Evolutionary conservation across 257 asterid genomes (phyloP), one percentile per base, ranked within the genome.

Genomic region (Avicennia marina): DNA sequence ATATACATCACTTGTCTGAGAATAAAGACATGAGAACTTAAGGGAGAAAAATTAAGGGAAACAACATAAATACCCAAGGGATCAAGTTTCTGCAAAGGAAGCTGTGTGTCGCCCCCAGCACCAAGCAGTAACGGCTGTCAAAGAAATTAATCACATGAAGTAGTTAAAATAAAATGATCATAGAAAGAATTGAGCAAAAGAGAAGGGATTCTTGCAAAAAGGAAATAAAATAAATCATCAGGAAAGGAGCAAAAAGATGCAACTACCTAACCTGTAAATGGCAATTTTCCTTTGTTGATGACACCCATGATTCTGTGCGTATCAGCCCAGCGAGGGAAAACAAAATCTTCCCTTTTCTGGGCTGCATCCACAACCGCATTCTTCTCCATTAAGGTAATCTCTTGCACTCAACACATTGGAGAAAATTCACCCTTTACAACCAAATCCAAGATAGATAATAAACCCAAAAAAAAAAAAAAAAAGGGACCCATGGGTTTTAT

Each of bases 301-400:
- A 24, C 31, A 34, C 29, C 55, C 64, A 57, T 27, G 61, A 56
- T 57, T 63, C 38, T 11, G 52, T 32, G 57, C 26, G 40, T 18
- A 63, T 67, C 56, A 31, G 20, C 29, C 27, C 34, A 45, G 17
- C 4, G 1, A 64, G 53, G 63, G 72, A 68, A 59, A 64, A 22
- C 25, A 47, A 62, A 58, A 59, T 64, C 75, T 48, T 64, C 34
- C 64, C 72, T 60, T 75, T 17, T 44, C 58, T 67, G 66, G 41
- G 39, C 53, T 59, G 57, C 64, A 58, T 36, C 49, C 46, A 34
- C 36, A 17, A 10, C 52, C 40, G 16, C 18, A 32, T 18, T 47
- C 3, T 17, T 61, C 58, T 64, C 60, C 51, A 49, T 42, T 2
- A 9, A 11, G 11, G 8, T 2, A 3, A 25, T 19, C 39, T 38